Evolutionary conservation across 2,329 filamentous ascomycete species (phyloP).

Genomic region (Berkeleyomyces rouxiae): DNA sequence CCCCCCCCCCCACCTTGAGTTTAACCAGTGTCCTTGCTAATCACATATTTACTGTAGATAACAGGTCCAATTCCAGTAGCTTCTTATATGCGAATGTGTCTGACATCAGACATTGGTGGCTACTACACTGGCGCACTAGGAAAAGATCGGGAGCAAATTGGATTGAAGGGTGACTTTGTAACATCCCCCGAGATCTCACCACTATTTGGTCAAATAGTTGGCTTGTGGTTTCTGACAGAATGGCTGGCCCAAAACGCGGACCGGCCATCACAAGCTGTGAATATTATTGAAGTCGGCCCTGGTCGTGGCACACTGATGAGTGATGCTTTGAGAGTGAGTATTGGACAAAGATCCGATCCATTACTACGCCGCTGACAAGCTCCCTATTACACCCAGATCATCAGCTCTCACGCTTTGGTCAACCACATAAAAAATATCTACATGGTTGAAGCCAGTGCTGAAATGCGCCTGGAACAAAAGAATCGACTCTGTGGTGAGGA

Average conservation of each 20-base stretch:
- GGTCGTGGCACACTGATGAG: slow-evolving; percentile 94
- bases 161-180: slow-evolving; percentile 84
- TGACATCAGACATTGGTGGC: slow-evolving; percentile 76
- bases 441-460: slow-evolving; percentile 80
- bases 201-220: slow-evolving; percentile 85
- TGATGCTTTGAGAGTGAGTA: slow-evolving; percentile 69
- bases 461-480: slow-evolving; percentile 62
- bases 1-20: too few species aligned
- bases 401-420: slow-evolving; percentile 67
- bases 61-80: slow-evolving; percentile 87
- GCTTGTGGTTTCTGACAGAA: slow-evolving; percentile 88
- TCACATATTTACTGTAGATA: slow-evolving; percentile 23
- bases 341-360: neutral
- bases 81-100: slow-evolving; percentile 95
- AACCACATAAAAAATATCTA: slow-evolving; percentile 72
- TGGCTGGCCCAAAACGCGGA: slow-evolving; percentile 76
- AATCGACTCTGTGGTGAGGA: slow-evolving; percentile 62
- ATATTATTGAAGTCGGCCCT: slow-evolving; percentile 86
- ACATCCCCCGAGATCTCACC: slow-evolving; percentile 97
- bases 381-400: slow-evolving; percentile 39
- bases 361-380: neutral
- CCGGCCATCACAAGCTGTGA: slow-evolving; percentile 41
- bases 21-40: neutral
- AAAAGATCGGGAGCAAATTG: slow-evolving; percentile 68
- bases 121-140: slow-evolving; percentile 74